Evolutionary conservation across 2,329 filamentous ascomycete species (phyloP), one percentile per base, ranked within the genome.

Genomic region (Coniochaeta sp.): DNA sequence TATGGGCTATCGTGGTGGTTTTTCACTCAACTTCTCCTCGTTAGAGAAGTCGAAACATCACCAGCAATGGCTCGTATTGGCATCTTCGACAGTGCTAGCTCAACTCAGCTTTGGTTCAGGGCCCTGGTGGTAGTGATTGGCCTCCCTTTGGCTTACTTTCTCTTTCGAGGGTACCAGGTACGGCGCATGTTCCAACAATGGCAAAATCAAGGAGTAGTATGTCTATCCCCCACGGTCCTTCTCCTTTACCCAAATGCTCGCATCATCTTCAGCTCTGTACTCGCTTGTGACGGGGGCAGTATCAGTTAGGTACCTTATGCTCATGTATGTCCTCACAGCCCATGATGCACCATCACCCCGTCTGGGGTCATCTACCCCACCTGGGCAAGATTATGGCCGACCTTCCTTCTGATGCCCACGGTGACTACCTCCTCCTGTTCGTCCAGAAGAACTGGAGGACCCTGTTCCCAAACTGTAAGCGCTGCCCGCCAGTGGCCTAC

Each of bases 401-500:
- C 8, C 30, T 65, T 16, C 66, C 66, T 4, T 26, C 58, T 1
- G 65, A 66, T 44, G 60, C 57, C 24, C 65, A 67, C 54, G 60
- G 60, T 44, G 61, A 65, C 55, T 68, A 66, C 59, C 52, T 68
- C 5, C 55, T 61, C 58, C 32, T 63, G 6, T 22, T 61, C 36
- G 64, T 68, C 57, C 60, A 64, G 42, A 58, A 66, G 12, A 59
- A 65, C 56, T 67, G 63, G 64, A 59, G 57, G 12, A 55, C 58
- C 1, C 56, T 67, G 12, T 68, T 66, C 54, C 64, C 64, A 8
- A 36, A 61, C 16, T 55, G 60, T 56, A 58, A 58, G 2, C 26
- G 57, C 14, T 69, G 67, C 8, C 69, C 70, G 12, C 64, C 66
- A 5, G 59, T 69, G 2, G 59, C 64, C 32, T 72, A 70, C 54